Conservation (phyloP, 2,329 filamentous ascomycete species). For the Cryphonectria carpinicola region DNA sequence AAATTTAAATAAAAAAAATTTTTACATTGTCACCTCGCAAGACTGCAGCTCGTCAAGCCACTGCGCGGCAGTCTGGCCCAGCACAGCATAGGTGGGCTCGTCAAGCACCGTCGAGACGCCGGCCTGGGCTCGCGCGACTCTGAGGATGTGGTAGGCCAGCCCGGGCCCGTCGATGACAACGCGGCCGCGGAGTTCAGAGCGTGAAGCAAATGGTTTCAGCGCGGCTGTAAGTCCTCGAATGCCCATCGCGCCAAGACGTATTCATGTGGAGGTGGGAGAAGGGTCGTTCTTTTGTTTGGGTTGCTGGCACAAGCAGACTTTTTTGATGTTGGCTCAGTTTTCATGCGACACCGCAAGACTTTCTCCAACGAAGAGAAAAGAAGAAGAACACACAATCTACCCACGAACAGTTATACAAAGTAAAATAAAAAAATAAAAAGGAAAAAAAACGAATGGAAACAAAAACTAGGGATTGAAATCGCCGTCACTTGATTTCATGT, state of each 20-base stretch:
- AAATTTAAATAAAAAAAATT: too few species aligned
- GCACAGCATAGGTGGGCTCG: constrained; percentile 30
- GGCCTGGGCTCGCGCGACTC: constrained; percentile 26
- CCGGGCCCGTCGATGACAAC: constrained; percentile 36
- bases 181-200: constrained; percentile 25
- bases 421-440: background rate
- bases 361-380: background rate
- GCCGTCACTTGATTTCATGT: constrained; percentile 6
- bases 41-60: constrained; percentile 32
- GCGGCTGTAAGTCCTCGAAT: constrained; percentile 33
- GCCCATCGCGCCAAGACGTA: constrained; percentile 32
- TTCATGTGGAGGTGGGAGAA: background rate
- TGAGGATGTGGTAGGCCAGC: constrained; percentile 34
- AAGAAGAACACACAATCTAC: background rate
- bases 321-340: background rate
- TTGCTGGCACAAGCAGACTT: background rate
- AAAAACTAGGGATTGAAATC: background rate
- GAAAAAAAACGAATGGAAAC: background rate
- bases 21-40: constrained; percentile 27
- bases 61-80: constrained; percentile 30
- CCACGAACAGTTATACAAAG: too few species aligned
- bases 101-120: constrained; percentile 28
- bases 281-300: background rate
- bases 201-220: constrained; percentile 32
- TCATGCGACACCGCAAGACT: background rate